These are phyloP conservation scores for Spinellus fusiger DNA, from an alignment of 192 early-diverging fungal species.

Conservation along the genomic window DNA sequence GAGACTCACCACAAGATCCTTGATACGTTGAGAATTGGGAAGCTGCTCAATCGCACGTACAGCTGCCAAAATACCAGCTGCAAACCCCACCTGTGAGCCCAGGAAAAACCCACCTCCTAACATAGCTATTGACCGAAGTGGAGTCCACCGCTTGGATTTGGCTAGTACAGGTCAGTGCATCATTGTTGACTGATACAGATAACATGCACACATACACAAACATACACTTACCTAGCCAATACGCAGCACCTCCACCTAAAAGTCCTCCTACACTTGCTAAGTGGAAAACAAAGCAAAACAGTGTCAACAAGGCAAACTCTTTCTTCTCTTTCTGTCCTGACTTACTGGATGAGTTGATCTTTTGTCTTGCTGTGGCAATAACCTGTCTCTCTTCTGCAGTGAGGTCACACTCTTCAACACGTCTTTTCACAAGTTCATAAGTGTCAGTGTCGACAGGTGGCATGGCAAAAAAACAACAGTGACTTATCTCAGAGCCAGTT, in stretches of 20 bases:
- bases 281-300: not conserved
- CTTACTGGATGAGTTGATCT: slow-evolving; percentile 24
- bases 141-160: slow-evolving; percentile 14
- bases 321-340: not conserved
- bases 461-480: no score
- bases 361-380: slow-evolving; percentile 19
- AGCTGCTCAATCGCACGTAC: slow-evolving; percentile 23
- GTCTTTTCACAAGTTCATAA: slow-evolving; percentile 17
- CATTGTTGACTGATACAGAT: no score
- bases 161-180: not conserved
- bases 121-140: slow-evolving; percentile 15
- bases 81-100: slow-evolving; percentile 30
- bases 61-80: slow-evolving; percentile 23
- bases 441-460: not conserved
- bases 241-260: no score
- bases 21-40: slow-evolving; percentile 22
- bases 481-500: no score
- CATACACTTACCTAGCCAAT: no score
- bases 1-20: slow-evolving; percentile 21
- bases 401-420: slow-evolving; percentile 20
- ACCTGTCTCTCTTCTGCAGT: slow-evolving; percentile 26
- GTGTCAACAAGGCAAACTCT: not conserved
- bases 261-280: no score
- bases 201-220: no score
- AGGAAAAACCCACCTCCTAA: slow-evolving; percentile 29